These are phyloP conservation scores for Grosmannia clavigera DNA, from an alignment of 2,329 filamentous ascomycete species.

Conservation along the genomic window DNA sequence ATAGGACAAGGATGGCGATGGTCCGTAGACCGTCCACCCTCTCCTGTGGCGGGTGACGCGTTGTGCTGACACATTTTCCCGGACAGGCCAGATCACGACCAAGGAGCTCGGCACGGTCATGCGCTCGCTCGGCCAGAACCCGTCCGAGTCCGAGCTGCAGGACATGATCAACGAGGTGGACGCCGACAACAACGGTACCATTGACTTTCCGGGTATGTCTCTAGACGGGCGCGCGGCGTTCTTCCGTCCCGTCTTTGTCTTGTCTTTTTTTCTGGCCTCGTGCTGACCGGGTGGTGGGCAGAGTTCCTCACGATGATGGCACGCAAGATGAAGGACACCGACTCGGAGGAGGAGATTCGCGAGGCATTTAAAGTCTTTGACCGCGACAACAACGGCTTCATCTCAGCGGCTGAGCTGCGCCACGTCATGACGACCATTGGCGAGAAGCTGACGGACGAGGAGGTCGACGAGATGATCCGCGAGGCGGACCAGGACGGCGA, in stretches of 20 bases:
- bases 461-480: slow-evolving; percentile 88
- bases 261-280: not conserved
- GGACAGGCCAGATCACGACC: slow-evolving; percentile 73
- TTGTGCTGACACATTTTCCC: slow-evolving; percentile 3
- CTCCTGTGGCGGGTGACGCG: not conserved
- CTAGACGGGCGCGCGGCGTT: not conserved
- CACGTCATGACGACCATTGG: slow-evolving; percentile 90
- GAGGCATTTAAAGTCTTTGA: slow-evolving; percentile 86
- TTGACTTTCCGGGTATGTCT: slow-evolving; percentile 71
- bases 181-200: slow-evolving; percentile 85
- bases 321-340: slow-evolving; percentile 87
- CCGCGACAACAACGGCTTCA: slow-evolving; percentile 85
- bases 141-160: slow-evolving; percentile 78
- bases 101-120: slow-evolving; percentile 86
- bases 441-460: slow-evolving; percentile 81
- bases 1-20: slow-evolving; percentile 18
- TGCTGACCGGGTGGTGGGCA: slow-evolving; percentile 20
- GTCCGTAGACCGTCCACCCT: slow-evolving; percentile 7
- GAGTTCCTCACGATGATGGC: slow-evolving; percentile 93
- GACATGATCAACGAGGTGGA: slow-evolving; percentile 94
- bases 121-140: slow-evolving; percentile 82
- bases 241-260: not conserved
- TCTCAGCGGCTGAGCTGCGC: slow-evolving; percentile 75
- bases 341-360: slow-evolving; percentile 82
- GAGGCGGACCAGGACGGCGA: slow-evolving; percentile 85